A percentile compares a stretch with the other conserved stretches of the same genome.
These are phyloP conservation scores for Rhodotorula kratochvilovae DNA, from an alignment of 768 basidiomycete genomes.

Conservation along the genomic window DNA sequence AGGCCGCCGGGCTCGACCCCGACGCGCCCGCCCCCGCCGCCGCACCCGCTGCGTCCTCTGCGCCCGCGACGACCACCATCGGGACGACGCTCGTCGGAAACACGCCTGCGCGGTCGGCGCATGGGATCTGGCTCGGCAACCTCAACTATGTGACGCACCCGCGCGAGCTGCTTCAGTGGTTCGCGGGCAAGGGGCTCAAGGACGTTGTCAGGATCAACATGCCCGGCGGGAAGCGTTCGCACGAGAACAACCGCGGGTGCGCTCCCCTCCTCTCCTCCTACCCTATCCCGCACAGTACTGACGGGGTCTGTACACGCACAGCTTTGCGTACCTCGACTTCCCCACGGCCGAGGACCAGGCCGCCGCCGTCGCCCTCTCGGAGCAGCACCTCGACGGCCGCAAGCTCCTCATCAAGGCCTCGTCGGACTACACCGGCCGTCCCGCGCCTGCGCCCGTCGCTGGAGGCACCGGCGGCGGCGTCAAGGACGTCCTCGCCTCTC, in stretches of 20 bases:
- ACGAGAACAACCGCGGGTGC: slow-evolving; percentile 73
- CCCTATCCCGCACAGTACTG: background rate
- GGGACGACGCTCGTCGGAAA: slow-evolving; percentile 42
- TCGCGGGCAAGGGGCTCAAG: slow-evolving; percentile 28
- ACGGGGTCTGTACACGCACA: slow-evolving; percentile 44
- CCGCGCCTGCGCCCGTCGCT: slow-evolving; percentile 6
- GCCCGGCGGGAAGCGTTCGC: slow-evolving; percentile 59
- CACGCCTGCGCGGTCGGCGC: slow-evolving; percentile 44
- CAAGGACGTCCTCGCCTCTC: slow-evolving; percentile 51
- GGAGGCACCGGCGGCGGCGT: background rate
- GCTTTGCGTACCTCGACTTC: slow-evolving; percentile 97
- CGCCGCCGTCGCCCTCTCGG: slow-evolving; percentile 73
- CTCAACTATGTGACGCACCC: slow-evolving; percentile 80
- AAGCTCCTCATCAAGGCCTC: slow-evolving; percentile 91
- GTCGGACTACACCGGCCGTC: slow-evolving; percentile 48
- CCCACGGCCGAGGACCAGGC: slow-evolving; percentile 66
- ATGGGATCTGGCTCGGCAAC: slow-evolving; percentile 90
- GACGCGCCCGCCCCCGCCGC: background rate
- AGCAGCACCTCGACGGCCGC: slow-evolving; percentile 75
- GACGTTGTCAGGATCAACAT: slow-evolving; percentile 77
- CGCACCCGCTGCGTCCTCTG: background rate
- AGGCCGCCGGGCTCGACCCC: slow-evolving; percentile 15
- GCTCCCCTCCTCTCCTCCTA: slow-evolving; percentile 41
- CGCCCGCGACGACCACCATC: slow-evolving; percentile 5
- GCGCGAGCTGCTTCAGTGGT: slow-evolving; percentile 55